These are phyloP conservation scores for Saturnispora mendoncae DNA, from an alignment of 805 yeast species.

Conservation along the genomic window DNA sequence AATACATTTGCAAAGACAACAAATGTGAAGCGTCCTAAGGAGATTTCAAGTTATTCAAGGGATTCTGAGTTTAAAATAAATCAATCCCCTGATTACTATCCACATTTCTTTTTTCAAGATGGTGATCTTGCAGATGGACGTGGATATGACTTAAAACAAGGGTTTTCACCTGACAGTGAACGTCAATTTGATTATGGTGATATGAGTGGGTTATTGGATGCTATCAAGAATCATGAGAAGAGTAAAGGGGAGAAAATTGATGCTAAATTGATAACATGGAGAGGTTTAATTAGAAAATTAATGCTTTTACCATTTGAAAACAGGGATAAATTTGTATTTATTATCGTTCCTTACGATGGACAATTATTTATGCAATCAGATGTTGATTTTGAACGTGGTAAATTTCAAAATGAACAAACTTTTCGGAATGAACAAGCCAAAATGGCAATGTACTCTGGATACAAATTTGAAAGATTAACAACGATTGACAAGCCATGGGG, in stretches of 20 bases:
- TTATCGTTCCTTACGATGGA: slow-evolving; percentile 65
- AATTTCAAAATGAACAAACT: slow-evolving; percentile 23
- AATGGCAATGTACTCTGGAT: slow-evolving; percentile 55
- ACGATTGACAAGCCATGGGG: slow-evolving; percentile 75
- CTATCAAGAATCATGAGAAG: slow-evolving; percentile 50
- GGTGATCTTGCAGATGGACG: slow-evolving; percentile 45
- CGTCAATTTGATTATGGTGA: slow-evolving; percentile 47
- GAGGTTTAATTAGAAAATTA: slow-evolving; percentile 75
- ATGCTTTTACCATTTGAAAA: slow-evolving; percentile 57
- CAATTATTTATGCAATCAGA: slow-evolving; percentile 54
- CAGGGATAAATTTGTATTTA: slow-evolving; percentile 49
- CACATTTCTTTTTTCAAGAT: slow-evolving; percentile 80
- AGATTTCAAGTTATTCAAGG: slow-evolving; percentile 59
- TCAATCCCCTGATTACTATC: slow-evolving; percentile 45
- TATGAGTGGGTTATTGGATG: slow-evolving; percentile 48
- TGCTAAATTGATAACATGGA: slow-evolving; percentile 68
- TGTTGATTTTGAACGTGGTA: slow-evolving; percentile 25
- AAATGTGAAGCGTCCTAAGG: slow-evolving; percentile 78
- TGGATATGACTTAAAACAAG: slow-evolving; percentile 53
- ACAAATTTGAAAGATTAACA: slow-evolving; percentile 75
- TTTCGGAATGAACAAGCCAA: slow-evolving; percentile 27
- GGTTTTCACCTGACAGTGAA: slow-evolving; percentile 49
- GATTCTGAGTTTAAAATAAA: slow-evolving; percentile 39
- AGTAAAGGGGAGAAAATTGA: slow-evolving; percentile 36
- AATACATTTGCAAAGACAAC: slow-evolving; percentile 42